Conservation (phyloP, 768 basidiomycete genomes). For the Lactarius evosmus region DNA sequence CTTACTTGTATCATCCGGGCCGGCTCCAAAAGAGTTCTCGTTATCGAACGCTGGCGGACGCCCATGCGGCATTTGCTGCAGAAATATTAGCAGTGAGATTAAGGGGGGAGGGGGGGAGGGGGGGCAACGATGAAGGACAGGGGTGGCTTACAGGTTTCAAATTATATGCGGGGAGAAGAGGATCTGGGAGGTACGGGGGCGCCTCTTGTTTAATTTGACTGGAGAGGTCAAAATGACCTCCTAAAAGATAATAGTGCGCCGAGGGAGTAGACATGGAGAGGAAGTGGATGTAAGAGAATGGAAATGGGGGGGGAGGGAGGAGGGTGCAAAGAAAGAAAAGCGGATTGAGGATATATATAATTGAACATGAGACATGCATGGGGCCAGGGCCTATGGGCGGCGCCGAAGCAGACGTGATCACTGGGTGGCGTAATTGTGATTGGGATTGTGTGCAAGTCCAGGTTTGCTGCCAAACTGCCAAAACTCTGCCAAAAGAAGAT, state of each 20-base stretch:
- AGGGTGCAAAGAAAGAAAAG: background rate
- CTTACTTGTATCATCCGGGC: constrained; percentile 14
- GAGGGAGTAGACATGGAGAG: constrained; percentile 9
- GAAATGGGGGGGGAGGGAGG: background rate
- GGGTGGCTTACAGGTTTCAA: constrained; percentile 2
- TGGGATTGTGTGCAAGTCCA: too few species aligned
- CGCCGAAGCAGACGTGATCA: background rate
- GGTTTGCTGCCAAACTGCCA: too few species aligned
- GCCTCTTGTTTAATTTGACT: constrained; percentile 7
- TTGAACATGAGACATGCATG: background rate
- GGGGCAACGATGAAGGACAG: background rate
- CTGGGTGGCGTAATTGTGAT: constrained; percentile 3
- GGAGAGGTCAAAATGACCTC: constrained; percentile 6
- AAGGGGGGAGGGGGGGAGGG: background rate
- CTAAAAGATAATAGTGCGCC: constrained; percentile 11
- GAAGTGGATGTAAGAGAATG: too few species aligned
- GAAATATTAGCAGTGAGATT: background rate
- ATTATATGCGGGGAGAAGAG: constrained; percentile 6
- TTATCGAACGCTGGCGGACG: background rate
- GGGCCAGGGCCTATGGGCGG: background rate
- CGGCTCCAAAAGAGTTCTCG: background rate
- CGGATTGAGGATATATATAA: constrained; percentile 20
- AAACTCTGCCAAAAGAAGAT: too few species aligned
- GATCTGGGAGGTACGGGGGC: constrained; percentile 17
- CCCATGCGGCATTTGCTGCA: background rate